These are phyloP conservation scores for Plantago elongata DNA, from an alignment of 257 asterid genomes.

Conservation along the genomic window DNA sequence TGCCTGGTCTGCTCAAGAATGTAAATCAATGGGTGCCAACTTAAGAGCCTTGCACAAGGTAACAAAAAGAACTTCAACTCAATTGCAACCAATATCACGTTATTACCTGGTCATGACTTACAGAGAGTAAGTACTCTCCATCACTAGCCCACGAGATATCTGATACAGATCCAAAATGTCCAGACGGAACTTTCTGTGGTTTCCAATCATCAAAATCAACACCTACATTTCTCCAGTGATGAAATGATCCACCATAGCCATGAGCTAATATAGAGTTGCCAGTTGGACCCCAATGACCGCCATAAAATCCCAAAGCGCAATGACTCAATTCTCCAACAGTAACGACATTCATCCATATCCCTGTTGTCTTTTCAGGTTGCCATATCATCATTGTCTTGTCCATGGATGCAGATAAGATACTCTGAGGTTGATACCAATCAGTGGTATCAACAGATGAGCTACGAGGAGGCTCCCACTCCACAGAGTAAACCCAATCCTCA, in stretches of 20 bases:
- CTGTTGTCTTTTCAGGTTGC: conserved; percentile 93
- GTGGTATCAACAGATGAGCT: conserved; percentile 37
- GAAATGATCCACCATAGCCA: conserved; percentile 97
- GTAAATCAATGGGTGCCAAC: not conserved
- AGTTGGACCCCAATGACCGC: conserved; percentile 89
- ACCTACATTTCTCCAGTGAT: conserved; percentile 83
- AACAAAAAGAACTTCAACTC: no score
- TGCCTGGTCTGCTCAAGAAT: no score
- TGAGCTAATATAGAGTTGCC: conserved; percentile 79
- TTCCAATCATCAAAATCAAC: conserved; percentile 75
- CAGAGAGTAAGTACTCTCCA: conserved; percentile 77
- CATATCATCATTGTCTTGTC: conserved; percentile 99
- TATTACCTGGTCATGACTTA: conserved; percentile 94
- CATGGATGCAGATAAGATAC: conserved; percentile 93
- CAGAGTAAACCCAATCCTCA: conserved; percentile 98
- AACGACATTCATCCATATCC: conserved; percentile 96
- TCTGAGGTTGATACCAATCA: conserved; percentile 71
- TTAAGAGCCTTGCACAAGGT: not conserved
- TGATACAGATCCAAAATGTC: conserved; percentile 87
- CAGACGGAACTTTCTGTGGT: conserved; percentile 95
- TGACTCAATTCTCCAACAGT: conserved; percentile 96
- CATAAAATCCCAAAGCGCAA: conserved; percentile 91
- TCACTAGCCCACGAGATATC: conserved; percentile 82
- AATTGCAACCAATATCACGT: no score
- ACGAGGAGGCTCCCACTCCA: conserved; percentile 88